These are phyloP conservation scores for Neckera pumila DNA, from an alignment of 225 moss, liverwort and hornwort species.

Conservation along the genomic window DNA sequence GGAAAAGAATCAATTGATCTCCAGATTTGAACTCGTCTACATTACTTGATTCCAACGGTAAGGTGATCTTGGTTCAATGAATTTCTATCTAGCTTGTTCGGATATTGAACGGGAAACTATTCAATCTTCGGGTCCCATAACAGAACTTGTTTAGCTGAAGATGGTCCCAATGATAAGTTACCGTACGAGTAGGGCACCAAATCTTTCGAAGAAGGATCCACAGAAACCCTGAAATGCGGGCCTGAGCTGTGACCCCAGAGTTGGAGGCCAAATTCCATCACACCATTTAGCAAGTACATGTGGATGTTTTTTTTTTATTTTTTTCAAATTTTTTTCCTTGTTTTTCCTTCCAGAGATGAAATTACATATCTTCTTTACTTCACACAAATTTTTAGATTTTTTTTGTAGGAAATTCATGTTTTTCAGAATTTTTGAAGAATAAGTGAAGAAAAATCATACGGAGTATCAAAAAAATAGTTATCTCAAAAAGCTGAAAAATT, in stretches of 20 bases:
- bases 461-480: background rate
- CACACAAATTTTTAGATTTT: too few species aligned
- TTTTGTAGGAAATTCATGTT: background rate
- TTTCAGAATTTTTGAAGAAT: background rate
- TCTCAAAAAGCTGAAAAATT: background rate
- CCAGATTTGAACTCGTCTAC: background rate
- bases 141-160: background rate
- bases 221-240: background rate
- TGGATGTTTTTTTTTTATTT: background rate
- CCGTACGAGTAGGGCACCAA: background rate
- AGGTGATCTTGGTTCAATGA: background rate
- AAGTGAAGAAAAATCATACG: background rate
- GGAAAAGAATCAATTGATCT: background rate
- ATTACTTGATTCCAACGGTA: background rate
- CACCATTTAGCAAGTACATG: background rate
- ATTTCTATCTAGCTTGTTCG: background rate
- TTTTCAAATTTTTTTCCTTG: too few species aligned
- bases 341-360: too few species aligned
- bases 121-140: background rate
- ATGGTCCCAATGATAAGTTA: background rate
- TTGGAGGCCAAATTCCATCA: too few species aligned
- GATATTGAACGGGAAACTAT: background rate
- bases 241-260: background rate
- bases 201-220: background rate
- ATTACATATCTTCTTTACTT: too few species aligned